Base-by-base conservation (phyloP, 2,329 filamentous ascomycete species). In the Cytospora piceicola region DNA sequence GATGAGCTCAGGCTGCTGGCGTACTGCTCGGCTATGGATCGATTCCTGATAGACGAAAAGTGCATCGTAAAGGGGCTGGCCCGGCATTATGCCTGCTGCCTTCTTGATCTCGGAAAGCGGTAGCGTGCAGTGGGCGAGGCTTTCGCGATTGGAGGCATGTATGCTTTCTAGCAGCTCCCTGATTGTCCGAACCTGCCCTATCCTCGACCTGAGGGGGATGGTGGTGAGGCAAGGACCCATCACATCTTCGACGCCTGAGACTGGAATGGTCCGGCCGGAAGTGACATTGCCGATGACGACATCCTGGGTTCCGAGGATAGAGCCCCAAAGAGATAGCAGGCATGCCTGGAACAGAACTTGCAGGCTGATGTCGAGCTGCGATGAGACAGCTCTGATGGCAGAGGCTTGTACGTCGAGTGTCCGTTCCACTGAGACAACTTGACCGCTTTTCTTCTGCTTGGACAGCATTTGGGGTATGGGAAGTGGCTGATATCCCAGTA, bases 11-110 rank as follows among this genome's bases (percentile, higher is more conserved):
- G 69, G 67, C 0, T 53, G 36, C 34, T 68, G 22, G 52, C 60
- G 42, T 36, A 32, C 36, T 24, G 32, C 59, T 30, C 68, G 71
- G 70, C 71, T 78, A 72, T 79, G 77, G 1, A 90, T 79, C 0
- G 89, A 90, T 72, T 96, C 90, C 71, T 97, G 94, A 82, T 94
- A 97, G 0, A 94, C 88, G 71, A 96, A 89, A 0, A 97, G 79
- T 0, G 89, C 83, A 70, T 96, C 91, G 70, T 94, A 97, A 0
- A 96, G 76, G 1, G 78, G 77, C 49, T 86, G 82, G 0, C 83
- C 80, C 0, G 86, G 80, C 32, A 82, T 77, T 0, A 90, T 67
- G 0, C 82, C 84, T 3, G 83, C 85, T 1, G 83, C 76, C 69
- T 84, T 86, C 71, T 87, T 89, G 69, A 97, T 91, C 2, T 93